Evolutionary conservation across 768 basidiomycete species (phyloP), one percentile per base, ranked within the genome.

Genomic region (Steccherinum ochraceum): DNA sequence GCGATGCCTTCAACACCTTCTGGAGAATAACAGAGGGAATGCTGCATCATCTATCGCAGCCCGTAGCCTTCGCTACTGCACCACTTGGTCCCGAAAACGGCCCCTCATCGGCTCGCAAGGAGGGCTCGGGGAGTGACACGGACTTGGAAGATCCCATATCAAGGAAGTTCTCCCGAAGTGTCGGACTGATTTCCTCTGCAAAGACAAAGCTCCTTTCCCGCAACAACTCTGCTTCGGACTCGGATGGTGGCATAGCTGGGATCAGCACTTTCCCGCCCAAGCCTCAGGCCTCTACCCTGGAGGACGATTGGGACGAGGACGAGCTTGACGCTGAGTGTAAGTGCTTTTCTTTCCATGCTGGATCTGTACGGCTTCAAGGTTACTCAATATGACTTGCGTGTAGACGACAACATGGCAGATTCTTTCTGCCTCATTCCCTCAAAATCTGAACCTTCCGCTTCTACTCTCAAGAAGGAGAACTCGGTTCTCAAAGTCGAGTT

Each of bases 1-100:
- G 85, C 3, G 90, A 93, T 60, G 83, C 88, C 3, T 93, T 93
- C 71, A 89, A 90, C 61, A 79, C 89, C 58, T 93, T 92, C 61
- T 93, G 90, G 90, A 82, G 78, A 57, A 86, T 87, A 45, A 85
- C 91, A 73, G 88, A 92, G 66, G 87, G 83, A 39, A 84, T 90
- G 80, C 66, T 92, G 43, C 88, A 92, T 58, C 86, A 89, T 58
- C 74, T 93, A n/a, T 85, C 87, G 3, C 87, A 89, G 58, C 78
- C 79, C 3, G 81, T 88, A 7, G 90, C 90, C 13, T 93, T 93
- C 61, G 81, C 89, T 3, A 89, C 86, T 5, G 83, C 84, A 12
- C 89, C 91, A 13, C 74, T 92, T 19, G 79, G 77, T 40, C 68
- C 71, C 42, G 74, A 74, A 45, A 59, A 63, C 43, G 40, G 59